Base-by-base conservation (phyloP, 169 alveolate species). In the Plasmodium coatneyi region DNA sequence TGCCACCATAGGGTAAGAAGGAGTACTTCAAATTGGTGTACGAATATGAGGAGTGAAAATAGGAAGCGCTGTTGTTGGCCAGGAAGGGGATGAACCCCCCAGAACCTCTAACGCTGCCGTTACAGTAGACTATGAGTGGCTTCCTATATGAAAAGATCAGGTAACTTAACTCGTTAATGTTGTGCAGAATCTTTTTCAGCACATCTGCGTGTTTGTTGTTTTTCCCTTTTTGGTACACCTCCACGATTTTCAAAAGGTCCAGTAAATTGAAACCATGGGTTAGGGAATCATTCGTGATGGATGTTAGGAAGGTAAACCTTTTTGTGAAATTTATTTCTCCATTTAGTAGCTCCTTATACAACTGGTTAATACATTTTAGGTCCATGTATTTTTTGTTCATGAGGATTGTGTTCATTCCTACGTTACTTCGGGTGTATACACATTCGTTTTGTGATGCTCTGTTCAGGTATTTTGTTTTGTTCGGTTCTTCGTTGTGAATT, bases 281-380 rank as follows among this genome's bases (percentile, higher is more conserved):
- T 81, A 95, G 95, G 1, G 66, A 54, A 66, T 91, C 90, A 41
- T 96, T 83, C 52, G 70, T 72, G 95, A 96, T 56, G 60, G 96
- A 93, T 9, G 97, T 95, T 54, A 96, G 72, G 28, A 93, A 95
- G 46, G 80, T 92, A 12, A 95, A 95, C 16, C 97, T 93, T 82
- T 96, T 95, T 76, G 96, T 95, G 56, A 92, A 89, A 82, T 96
- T 96, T 12, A 90, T 89, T 79, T 96, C 97, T 52, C 96, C 90
- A 71, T 96, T 95, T 32, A 87, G 79, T 71, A 96, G 81, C 41
- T 90, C 83, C 60, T 95, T 94, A 74, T 93, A 95, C 19, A 96
- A 83, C 22, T 86, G 43, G 32, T 94, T 92, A 22, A 95, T 56
- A 30, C 86, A 92, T 71, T 92, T 80, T 79, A 93, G 93, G 56